A percentile compares a stretch with the other conserved stretches of the same genome.
phyloP scores from a whole-genome alignment of 139 green algal species.

The Dunaliella primolecta region DNA sequence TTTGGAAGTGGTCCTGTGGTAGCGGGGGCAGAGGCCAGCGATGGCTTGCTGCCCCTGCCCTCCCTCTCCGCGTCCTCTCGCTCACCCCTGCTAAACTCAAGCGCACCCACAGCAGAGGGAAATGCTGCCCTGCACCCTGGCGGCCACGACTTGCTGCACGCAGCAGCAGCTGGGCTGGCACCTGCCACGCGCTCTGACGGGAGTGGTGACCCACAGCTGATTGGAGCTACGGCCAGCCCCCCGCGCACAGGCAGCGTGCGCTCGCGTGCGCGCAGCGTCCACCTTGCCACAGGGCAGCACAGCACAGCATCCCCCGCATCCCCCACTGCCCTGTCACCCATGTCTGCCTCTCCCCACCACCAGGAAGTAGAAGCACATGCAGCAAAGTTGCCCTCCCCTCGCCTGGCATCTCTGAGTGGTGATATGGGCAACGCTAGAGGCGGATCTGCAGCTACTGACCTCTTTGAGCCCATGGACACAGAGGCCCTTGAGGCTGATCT shows the following conservation, averaged over 20 bases:
- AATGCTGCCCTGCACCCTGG: not conserved
- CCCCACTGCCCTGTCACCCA: not conserved
- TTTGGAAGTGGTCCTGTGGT: no score
- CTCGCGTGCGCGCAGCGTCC: not conserved
- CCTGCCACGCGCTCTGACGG: not conserved
- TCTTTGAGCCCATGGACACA: not conserved
- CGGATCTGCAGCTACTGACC: not conserved
- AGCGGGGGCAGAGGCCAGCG: not conserved
- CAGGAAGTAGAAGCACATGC: no score
- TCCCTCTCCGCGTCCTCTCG: not conserved
- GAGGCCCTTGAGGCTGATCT: constrained; percentile 4
- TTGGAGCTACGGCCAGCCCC: not conserved
- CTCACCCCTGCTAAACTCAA: not conserved
- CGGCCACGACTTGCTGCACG: not conserved
- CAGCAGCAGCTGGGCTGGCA: not conserved
- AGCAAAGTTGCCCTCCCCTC: not conserved
- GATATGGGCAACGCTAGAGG: not conserved
- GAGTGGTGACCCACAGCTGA: no score
- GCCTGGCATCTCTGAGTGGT: not conserved
- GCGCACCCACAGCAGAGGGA: not conserved
- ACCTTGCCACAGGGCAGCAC: not conserved
- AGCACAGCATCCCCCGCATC: not conserved
- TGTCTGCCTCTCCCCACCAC: not conserved
- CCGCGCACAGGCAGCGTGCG: not conserved
- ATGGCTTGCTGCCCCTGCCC: not conserved